A percentile compares a stretch with the other conserved stretches of the same genome.
Conservation (phyloP, 176 grass and related monocot species). For the Raddia guianensis region DNA sequence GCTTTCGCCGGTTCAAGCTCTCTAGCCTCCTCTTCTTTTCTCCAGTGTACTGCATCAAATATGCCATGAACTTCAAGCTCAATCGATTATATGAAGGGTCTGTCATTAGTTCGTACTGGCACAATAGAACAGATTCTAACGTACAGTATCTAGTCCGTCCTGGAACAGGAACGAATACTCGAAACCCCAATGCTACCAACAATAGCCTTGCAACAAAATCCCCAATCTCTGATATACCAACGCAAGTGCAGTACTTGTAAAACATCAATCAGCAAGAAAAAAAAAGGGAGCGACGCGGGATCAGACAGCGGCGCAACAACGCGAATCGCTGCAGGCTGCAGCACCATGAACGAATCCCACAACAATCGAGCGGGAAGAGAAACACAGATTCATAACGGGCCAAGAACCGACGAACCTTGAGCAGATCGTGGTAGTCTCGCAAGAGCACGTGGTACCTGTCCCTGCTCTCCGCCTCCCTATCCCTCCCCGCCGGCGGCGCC, state of each 20-base stretch:
- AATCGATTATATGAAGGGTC: not conserved
- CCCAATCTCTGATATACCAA: not conserved
- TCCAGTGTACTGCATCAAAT: constrained; percentile 58
- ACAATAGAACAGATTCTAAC: not conserved
- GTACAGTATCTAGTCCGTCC: not conserved
- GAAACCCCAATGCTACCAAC: not conserved
- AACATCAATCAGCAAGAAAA: not conserved
- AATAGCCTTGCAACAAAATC: not conserved
- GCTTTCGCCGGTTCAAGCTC: constrained; percentile 47
- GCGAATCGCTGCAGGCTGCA: not conserved
- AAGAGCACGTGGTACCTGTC: constrained; percentile 38
- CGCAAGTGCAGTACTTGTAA: not conserved
- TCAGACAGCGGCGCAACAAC: constrained; percentile 4
- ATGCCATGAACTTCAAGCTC: not conserved
- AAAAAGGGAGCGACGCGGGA: not conserved
- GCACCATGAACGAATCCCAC: not conserved
- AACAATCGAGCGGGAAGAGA: not conserved
- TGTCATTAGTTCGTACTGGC: not conserved
- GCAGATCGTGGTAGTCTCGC: constrained; percentile 60
- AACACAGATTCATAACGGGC: not conserved
- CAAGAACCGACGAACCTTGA: constrained; percentile 38
- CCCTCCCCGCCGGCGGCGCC: constrained; percentile 3
- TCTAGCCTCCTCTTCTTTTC: constrained; percentile 59
- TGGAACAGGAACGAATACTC: constrained; percentile 1
- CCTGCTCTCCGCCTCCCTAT: constrained; percentile 15